Base-by-base conservation (phyloP, 495 filamentous ascomycete genomes). In the Podospora conica region DNA sequence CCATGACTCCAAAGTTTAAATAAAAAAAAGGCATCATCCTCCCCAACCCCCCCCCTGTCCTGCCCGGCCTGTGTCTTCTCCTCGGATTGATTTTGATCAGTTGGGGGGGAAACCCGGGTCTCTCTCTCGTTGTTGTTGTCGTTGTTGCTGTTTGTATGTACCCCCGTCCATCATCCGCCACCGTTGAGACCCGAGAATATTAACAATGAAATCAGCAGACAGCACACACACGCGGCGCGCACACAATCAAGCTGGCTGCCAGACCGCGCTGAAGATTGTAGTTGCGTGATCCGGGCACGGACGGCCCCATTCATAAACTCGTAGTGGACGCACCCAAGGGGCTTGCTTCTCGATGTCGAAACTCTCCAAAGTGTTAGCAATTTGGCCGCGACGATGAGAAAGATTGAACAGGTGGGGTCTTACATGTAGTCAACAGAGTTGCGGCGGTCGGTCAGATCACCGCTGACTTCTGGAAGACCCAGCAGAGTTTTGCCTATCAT, bases 401-500 rank as follows among this genome's bases (percentile, higher is more conserved):
- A 0, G n/a, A 8, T 2, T n/a, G n/a, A n/a, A 31, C 3, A 27
- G 25, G 6, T 6, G 10, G 3, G 5, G 15, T 48, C 40, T 48
- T 48, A 48, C 40, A 48, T 48, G 18, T 8, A 27, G 40, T 48
- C 40, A 11, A 11, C 2, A 21, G 23, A 55, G 61, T 53, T 54
- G 21, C 22, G 29, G 3, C 61, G n/a, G 21, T 27, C 33, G 5
- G 22, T 33, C 40, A 58, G 53, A 72, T 74, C 68, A 82, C 74
- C 80, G 77, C 73, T 78, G 77, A 65, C 82, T 81, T 73, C 80
- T 75, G 22, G 78, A 75, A n/a, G 81, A 83, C 48, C 80, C 76
- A 60, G 78, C 79, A 55, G 81, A 83, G 66, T 76, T 79, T 68
- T 83, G 81, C 63, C 82, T 81, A 65, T 84, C 82, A 60, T 82